Base-by-base conservation (phyloP, 2,329 filamentous ascomycete genomes). In the Fusarium verrucosum region DNA sequence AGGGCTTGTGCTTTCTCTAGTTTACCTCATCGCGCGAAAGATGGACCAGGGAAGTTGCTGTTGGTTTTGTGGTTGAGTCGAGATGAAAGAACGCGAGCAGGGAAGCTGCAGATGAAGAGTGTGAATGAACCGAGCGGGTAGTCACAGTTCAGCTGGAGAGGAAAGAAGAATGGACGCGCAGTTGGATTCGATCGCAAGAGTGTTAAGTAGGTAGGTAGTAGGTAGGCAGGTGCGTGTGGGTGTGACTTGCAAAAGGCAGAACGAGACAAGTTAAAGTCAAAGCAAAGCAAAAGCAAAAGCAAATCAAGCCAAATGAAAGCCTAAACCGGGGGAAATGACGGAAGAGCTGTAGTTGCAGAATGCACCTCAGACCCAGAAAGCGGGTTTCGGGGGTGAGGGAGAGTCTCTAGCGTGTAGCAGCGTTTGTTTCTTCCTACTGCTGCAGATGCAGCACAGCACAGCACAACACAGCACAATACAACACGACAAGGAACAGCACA, bases 301-400 rank as follows among this genome's bases (percentile, higher is more conserved):
- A 49, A 66, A 50, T 44, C 49, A 60, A 50, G n/a, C n/a, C n/a
- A n/a, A n/a, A n/a, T n/a, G n/a, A n/a, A n/a, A 38, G 32, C 45
- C 49, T 23, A 41, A 58, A 42, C 41, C 49, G 57, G 57, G 58
- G 58, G 58, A 57, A 61, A 62, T 64, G 57, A 62, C 59, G 47
- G 52, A 54, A 61, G 50, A 49, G 66, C 44, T 58, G 67, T 56
- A 62, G 58, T 60, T 65, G 61, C 54, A 59, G 23, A 28, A 47
- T 41, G 45, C 33, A 47, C 45, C 22, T 47, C 32, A 47, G 52
- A 61, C 67, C 67, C 53, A 58, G 58, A 66, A 70, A 56, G 62
- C 67, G 65, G 67, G 62, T 62, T 68, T 56, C 38, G 63, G 66
- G 51, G 50, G 42, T 53, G n/a, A 37, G 46, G 55, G 56, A 30